Evolutionary conservation across 2,329 filamentous ascomycete genomes (phyloP).

Genomic region (Talaromyces sp.): DNA sequence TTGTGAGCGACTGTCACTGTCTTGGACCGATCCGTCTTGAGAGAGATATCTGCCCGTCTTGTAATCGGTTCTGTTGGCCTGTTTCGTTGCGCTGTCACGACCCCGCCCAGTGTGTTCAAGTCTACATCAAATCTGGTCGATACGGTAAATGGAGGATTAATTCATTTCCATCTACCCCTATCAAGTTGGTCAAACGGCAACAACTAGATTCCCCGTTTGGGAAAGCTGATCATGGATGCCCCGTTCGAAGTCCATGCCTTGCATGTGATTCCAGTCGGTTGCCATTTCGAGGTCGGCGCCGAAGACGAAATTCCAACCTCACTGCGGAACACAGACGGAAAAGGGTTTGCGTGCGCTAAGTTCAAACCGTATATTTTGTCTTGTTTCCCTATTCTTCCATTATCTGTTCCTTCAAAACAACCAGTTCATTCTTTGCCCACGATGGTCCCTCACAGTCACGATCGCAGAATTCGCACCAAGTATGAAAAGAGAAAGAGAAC

Average conservation of each 20-base stretch:
- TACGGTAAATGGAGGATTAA: constrained; percentile 22
- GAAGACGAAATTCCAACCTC: constrained; percentile 13
- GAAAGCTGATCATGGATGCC: constrained; percentile 18
- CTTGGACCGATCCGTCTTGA: constrained; percentile 15
- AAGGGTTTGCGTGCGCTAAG: constrained; percentile 3
- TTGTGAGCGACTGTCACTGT: background rate
- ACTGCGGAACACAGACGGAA: constrained; percentile 3
- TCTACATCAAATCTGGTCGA: constrained; percentile 19
- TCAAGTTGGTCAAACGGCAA: constrained; percentile 16
- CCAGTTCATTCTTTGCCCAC: background rate
- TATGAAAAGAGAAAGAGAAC: background rate
- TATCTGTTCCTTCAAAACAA: background rate
- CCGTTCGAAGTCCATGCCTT: constrained; percentile 13
- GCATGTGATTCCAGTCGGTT: constrained; percentile 15
- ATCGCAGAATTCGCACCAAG: background rate
- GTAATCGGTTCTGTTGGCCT: constrained; percentile 18
- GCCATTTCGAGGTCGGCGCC: background rate
- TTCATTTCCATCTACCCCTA: constrained; percentile 21
- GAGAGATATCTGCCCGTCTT: constrained; percentile 19
- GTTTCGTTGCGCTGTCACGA: constrained; percentile 20
- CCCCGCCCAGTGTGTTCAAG: constrained; percentile 19
- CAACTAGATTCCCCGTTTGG: constrained; percentile 19
- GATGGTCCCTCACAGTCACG: background rate
- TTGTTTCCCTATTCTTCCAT: background rate
- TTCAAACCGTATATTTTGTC: background rate